Evolutionary conservation across 768 basidiomycete genomes (phyloP), one percentile per base, ranked within the genome.

Genomic region (Naganishia onofrii): DNA sequence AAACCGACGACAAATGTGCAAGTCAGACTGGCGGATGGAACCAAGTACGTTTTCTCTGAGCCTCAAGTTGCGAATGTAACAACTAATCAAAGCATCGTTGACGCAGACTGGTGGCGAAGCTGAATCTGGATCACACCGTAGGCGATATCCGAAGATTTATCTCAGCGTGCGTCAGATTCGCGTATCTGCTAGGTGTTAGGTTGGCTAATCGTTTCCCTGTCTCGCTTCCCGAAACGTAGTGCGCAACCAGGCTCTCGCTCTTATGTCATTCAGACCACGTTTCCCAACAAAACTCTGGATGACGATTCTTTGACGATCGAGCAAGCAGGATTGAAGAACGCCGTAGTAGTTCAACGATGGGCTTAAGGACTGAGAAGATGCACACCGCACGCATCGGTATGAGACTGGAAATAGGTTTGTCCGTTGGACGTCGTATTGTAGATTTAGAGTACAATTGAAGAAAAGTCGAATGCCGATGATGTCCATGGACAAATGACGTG

Each of bases 61-160:
- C 10, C 29, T 44, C 34, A 10, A 38, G 36, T 42, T 3, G 19
- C 57, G 12, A 44, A 10, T 10, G 21, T 32, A n/a, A 42, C 1
- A 13, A 46, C 57, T 69, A 23, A 44, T 28, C 7, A 26, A 13
- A 3, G 34, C 53, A n/a, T 38, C 5, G 13, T 66, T 36, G 34
- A 36, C 42, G 1, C 70, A 91, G 91, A 75, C 86, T 94, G 77
- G 88, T 90, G 3, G 87, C 87, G 53, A 84, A 91, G 66, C 91
- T 95, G 89, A 98, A 98, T 79, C 82, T 92, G 70, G 89, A 89
- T 2, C 93, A 97, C 76, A 95, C 90, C 0, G 88, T 96, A 2
- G 85, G 86, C 21, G 92, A 96, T 78, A 85, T 96, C 64, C 84
- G 92, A 70, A 87, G 84, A 74, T 93, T 92, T 77, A 92, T 97